Evolutionary conservation across 768 basidiomycete genomes (phyloP), one percentile per base, ranked within the genome.

Genomic region (Trametes maxima): DNA sequence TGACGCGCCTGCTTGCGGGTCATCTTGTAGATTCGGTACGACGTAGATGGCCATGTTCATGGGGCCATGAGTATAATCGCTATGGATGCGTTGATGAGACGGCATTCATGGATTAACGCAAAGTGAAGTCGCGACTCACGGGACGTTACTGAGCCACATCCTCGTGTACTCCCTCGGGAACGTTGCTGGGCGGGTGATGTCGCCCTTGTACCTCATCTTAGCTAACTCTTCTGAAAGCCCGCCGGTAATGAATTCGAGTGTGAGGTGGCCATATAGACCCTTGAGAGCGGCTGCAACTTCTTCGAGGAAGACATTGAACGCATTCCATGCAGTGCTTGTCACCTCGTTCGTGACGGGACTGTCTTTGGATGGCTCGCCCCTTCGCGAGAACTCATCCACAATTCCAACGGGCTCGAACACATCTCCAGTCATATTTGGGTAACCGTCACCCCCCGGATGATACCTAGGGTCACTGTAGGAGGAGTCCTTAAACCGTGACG

Each of bases 121-220:
- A 22, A 51, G 7, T 33, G 24, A 33, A 37, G 24, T 19, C 44
- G 2, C 21, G 16, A 65, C 70, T 66, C 40, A 76, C 74, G 73
- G 74, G 21, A 74, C 68, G 50, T 75, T 78, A 57, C 72, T 74
- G 28, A 77, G 52, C 69, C 74, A 78, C 48, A 75, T 74, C 16
- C 75, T 59, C 3, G 70, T 75, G 52, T 69, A 76, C 40, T 65
- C 59, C 45, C 63, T 69, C 4, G 75, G 75, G 55, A 76, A 76
- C 1, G 58, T 10, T 1, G 63, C 39, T 5, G 74, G 72, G 13
- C 73, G 66, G 3, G 50, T 60, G 19, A 24, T n/a, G 42, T 72
- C 75, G 10, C 67, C 65, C 13, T 68, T 66, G 8, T 69, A 54
- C 21, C 65, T 56, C 45, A 75, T 71, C 61, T 74, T 76, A 1